Conservation (phyloP, 2,329 filamentous ascomycete genomes). For the Penicillium thymicola region DNA sequence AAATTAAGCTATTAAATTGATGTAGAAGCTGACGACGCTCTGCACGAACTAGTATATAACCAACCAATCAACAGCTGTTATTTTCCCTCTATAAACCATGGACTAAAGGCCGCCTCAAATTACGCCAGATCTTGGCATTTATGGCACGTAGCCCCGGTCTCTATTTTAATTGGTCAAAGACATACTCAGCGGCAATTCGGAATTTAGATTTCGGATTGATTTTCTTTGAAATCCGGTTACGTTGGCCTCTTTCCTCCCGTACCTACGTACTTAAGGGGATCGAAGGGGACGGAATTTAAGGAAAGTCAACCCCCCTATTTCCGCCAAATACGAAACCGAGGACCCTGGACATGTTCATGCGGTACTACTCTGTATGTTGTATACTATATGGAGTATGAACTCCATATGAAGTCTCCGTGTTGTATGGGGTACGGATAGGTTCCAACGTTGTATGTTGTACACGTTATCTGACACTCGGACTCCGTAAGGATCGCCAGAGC, state of each 20-base stretch:
- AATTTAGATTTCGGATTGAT: background rate
- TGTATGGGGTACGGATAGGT: background rate
- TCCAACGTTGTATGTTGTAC: too few species aligned
- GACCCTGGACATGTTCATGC: background rate
- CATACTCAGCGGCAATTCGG: background rate
- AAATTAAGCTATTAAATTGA: background rate
- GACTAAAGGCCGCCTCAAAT: constrained; percentile 2
- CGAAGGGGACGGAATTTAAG: constrained; percentile 4
- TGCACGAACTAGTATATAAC: background rate
- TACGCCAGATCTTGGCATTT: constrained; percentile 2
- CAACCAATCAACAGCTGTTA: background rate
- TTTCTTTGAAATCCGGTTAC: background rate
- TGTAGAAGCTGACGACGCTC: constrained; percentile 6
- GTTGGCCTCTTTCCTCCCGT: too few species aligned
- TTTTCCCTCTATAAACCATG: background rate
- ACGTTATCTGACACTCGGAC: background rate
- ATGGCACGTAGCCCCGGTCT: background rate
- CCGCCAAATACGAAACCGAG: constrained; percentile 5
- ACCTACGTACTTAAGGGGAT: too few species aligned
- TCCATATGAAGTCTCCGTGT: background rate
- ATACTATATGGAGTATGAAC: background rate
- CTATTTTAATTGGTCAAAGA: background rate
- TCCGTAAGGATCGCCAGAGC: background rate
- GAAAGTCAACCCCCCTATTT: background rate
- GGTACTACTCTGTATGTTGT: background rate